Conservation (phyloP, 2,329 filamentous ascomycete genomes). For the Microsporum canis region DNA sequence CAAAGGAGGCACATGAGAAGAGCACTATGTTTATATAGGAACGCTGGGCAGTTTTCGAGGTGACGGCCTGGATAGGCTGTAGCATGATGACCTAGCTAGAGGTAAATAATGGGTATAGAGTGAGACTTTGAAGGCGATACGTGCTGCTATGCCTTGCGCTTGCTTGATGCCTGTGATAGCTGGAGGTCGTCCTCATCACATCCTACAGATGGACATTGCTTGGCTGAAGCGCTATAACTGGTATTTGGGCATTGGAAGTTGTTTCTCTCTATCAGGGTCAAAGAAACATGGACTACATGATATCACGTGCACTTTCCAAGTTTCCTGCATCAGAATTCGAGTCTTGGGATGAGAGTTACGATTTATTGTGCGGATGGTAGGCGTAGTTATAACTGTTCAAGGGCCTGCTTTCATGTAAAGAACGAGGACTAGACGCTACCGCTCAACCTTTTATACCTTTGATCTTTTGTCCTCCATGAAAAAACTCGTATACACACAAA, state of each 20-base stretch:
- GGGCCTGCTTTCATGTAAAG: not conserved
- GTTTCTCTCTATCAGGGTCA: too few relatives aligned
- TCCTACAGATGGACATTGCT: not conserved
- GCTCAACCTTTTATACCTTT: not conserved
- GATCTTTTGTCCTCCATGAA: not conserved
- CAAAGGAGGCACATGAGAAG: slow-evolving; percentile 40
- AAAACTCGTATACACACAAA: not conserved
- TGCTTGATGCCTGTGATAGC: not conserved
- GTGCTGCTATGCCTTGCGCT: not conserved
- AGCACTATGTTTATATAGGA: slow-evolving; percentile 53
- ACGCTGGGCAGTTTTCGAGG: slow-evolving; percentile 51
- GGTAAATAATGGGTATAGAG: not conserved
- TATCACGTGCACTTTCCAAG: too few relatives aligned
- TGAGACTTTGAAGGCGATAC: not conserved
- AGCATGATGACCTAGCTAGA: not conserved
- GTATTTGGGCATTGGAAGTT: not conserved
- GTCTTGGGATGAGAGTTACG: not conserved
- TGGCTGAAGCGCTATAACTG: not conserved
- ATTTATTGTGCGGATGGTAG: not conserved
- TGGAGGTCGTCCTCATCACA: not conserved
- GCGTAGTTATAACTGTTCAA: not conserved
- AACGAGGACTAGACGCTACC: not conserved
- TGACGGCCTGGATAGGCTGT: slow-evolving; percentile 41
- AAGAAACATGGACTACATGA: too few relatives aligned
- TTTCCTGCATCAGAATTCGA: not conserved